These are phyloP conservation scores for Fusarium luffae DNA, from an alignment of 2,329 filamentous ascomycete genomes.

Conservation along the genomic window DNA sequence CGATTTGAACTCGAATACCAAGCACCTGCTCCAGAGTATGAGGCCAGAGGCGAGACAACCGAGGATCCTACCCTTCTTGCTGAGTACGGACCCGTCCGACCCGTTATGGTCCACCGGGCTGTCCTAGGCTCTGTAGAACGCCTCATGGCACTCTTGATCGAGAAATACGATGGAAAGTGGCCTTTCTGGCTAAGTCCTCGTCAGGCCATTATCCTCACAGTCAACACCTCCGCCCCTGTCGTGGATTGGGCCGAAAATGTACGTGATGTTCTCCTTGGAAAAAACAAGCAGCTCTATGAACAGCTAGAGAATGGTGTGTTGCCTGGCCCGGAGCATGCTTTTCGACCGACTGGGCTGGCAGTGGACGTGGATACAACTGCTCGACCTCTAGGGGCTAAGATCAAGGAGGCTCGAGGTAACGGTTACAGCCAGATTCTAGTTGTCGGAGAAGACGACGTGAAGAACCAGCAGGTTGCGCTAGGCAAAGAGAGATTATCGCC, in stretches of 20 bases:
- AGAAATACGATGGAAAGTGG: conserved; percentile 83
- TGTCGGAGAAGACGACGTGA: conserved; percentile 73
- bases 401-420: conserved; percentile 75
- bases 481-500: conserved; percentile 57
- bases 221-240: conserved; percentile 70
- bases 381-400: conserved; percentile 73
- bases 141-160: conserved; percentile 85
- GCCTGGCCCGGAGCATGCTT: conserved; percentile 55
- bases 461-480: conserved; percentile 63
- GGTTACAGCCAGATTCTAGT: conserved; percentile 81
- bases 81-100: conserved; percentile 68
- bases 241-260: conserved; percentile 60
- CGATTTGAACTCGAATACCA: conserved; percentile 82
- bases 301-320: conserved; percentile 48
- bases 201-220: conserved; percentile 78
- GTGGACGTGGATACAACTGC: conserved; percentile 77
- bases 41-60: conserved; percentile 64
- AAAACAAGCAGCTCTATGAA: conserved; percentile 48
- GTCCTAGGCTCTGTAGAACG: conserved; percentile 87
- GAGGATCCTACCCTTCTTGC: conserved; percentile 60
- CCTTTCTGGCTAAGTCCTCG: conserved; percentile 90
- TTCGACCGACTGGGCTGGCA: conserved; percentile 69
- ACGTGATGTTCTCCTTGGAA: conserved; percentile 64
- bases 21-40: conserved; percentile 72
- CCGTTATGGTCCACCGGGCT: conserved; percentile 86